phyloP scores from a whole-genome alignment of 371 early-diverging fungal species.

The Encephalitozoon romaleae region DNA sequence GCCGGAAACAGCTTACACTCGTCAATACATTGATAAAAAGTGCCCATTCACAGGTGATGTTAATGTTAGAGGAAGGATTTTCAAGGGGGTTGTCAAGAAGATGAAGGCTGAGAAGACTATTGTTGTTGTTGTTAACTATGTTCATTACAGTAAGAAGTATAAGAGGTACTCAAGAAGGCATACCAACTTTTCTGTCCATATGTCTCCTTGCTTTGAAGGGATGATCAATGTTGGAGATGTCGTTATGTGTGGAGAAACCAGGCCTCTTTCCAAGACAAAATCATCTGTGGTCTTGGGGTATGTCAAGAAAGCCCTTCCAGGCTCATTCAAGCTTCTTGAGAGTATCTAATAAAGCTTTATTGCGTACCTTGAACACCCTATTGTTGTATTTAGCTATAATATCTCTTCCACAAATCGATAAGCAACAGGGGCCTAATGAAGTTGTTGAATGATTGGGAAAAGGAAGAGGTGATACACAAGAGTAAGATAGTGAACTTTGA shows the following conservation, averaged over 20 bases:
- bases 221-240: conserved; percentile 74
- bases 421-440: neutral
- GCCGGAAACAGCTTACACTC: conserved; percentile 87
- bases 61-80: conserved; percentile 91
- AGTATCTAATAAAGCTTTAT: conserved; percentile 29
- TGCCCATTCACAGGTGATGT: conserved; percentile 98
- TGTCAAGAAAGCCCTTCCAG: conserved; percentile 34
- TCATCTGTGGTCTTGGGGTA: conserved; percentile 55
- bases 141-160: conserved; percentile 98
- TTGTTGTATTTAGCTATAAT: neutral
- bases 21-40: conserved; percentile 97
- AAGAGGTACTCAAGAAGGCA: conserved; percentile 99
- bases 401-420: neutral
- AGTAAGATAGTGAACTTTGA: conserved; percentile 15
- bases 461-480: conserved; percentile 6
- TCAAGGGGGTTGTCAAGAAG: conserved; percentile 84
- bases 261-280: conserved; percentile 61
- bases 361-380: neutral
- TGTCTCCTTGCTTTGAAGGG: conserved; percentile 91
- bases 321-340: conserved; percentile 24
- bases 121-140: conserved; percentile 91
- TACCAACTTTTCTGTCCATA: conserved; percentile 95
- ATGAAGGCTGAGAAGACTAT: conserved; percentile 98
- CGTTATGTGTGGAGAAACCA: conserved; percentile 76
- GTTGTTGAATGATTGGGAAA: conserved; percentile 4